These are phyloP conservation scores for Tephrocybe sp. DNA, from an alignment of 768 basidiomycete species.

Conservation along the genomic window DNA sequence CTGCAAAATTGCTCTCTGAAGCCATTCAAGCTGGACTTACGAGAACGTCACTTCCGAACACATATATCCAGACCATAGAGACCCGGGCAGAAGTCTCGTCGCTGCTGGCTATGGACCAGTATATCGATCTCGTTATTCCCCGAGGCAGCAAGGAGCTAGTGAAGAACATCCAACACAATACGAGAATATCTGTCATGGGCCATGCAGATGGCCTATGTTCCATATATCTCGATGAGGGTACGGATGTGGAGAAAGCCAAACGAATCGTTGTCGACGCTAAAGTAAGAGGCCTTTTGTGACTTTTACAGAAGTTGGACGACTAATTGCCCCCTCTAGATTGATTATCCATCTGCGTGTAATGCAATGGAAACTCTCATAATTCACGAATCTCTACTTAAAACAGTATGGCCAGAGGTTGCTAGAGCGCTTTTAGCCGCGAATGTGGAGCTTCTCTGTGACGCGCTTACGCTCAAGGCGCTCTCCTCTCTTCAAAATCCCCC, in stretches of 20 bases:
- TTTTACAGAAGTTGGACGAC: background rate
- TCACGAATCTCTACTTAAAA: slow-evolving; percentile 68
- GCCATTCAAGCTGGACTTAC: slow-evolving; percentile 79
- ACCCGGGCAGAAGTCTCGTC: slow-evolving; percentile 90
- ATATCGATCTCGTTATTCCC: slow-evolving; percentile 97
- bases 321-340: slow-evolving; percentile 51
- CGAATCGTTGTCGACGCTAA: slow-evolving; percentile 89
- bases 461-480: slow-evolving; percentile 58
- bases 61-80: slow-evolving; percentile 91
- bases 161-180: slow-evolving; percentile 82
- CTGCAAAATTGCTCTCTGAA: slow-evolving; percentile 71
- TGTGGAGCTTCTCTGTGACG: slow-evolving; percentile 83
- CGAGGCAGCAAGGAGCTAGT: slow-evolving; percentile 93
- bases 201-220: slow-evolving; percentile 96
- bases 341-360: slow-evolving; percentile 97
- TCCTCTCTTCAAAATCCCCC: slow-evolving; percentile 31
- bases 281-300: slow-evolving; percentile 44
- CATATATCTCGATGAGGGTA: slow-evolving; percentile 84
- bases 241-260: slow-evolving; percentile 76
- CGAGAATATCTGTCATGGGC: slow-evolving; percentile 97
- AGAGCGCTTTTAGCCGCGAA: slow-evolving; percentile 62
- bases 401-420: slow-evolving; percentile 83
- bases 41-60: slow-evolving; percentile 68
- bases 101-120: slow-evolving; percentile 81
- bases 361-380: slow-evolving; percentile 87